Evolutionary conservation across 2,329 filamentous ascomycete species (phyloP).

Genomic region (Colletotrichum sp.): DNA sequence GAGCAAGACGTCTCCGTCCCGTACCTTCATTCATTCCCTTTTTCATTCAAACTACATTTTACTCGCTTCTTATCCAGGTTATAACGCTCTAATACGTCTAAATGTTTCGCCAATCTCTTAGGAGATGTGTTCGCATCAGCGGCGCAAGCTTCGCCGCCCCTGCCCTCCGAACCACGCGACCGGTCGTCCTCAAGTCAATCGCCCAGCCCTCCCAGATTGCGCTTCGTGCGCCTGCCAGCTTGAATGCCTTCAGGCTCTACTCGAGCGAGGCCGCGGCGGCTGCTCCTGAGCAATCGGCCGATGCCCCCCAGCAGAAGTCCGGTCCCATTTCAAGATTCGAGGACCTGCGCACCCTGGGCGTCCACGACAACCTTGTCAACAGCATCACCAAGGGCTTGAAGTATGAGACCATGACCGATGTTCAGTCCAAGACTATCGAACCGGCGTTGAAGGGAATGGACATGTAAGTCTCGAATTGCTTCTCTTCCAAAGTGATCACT

Average conservation of each 20-base stretch:
- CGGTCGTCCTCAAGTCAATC: conserved; percentile 14
- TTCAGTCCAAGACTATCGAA: conserved; percentile 84
- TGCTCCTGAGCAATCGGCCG: conserved; percentile 21
- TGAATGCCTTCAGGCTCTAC: conserved; percentile 34
- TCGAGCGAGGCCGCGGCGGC: conserved; percentile 41
- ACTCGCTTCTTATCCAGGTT: background rate
- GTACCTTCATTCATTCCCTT: background rate
- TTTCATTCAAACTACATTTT: background rate
- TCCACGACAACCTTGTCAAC: conserved; percentile 69
- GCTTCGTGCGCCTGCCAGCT: background rate
- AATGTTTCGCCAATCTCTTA: conserved; percentile 34
- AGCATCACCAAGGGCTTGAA: conserved; percentile 76
- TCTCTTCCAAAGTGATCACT: background rate
- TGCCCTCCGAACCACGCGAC: conserved; percentile 13
- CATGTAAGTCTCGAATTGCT: conserved; percentile 63
- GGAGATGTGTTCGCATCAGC: conserved; percentile 43
- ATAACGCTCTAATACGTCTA: background rate
- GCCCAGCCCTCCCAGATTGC: conserved; percentile 4
- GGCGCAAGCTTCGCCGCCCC: conserved; percentile 24
- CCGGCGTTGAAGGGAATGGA: conserved; percentile 81
- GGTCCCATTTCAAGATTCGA: conserved; percentile 43
- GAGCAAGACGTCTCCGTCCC: background rate
- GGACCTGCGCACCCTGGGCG: conserved; percentile 50
- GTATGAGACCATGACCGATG: conserved; percentile 88
- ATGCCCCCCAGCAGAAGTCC: conserved; percentile 10